Evolutionary conservation across 495 filamentous ascomycete genomes (phyloP), one percentile per base, ranked within the genome.

Genomic region (Tetracladium setigerum): DNA sequence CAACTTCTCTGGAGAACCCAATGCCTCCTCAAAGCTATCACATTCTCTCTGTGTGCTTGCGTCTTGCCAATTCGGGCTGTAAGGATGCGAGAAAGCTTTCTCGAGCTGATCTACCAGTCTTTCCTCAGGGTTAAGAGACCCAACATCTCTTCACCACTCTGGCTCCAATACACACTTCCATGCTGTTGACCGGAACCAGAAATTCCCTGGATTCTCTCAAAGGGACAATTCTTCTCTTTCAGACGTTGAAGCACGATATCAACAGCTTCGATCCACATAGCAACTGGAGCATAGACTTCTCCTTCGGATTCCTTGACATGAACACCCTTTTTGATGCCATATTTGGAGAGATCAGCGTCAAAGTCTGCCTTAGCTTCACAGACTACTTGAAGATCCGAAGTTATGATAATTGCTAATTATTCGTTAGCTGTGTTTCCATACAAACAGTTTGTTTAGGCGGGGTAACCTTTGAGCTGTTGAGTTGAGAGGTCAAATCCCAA

Each of bases 61-160:
- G 63, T 98, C 92, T 65, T 97, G 92, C 92, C 92, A 98, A 66
- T 97, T 98, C 7, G 92, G 92, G 47, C 84, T 89, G 66, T 78
- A 89, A 7, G 84, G 82, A 63, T 94, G 86, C 6, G 88, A 85
- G 61, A 98, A 95, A 0, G 84, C 88, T 1, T 64, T 67, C 11
- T 66, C 64, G n/a, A 91, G 65, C 65, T 92, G 86, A 36, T 83
- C 78, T 33, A 87, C 75, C 17, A 91, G 67, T 1, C 68, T 56
- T 60, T 74, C 77, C 33, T 62, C 65, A 4, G 74, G 49, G 55
- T 89, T 72, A 17, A 97, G 67, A 13, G 55, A 7, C 56, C 63
- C 36, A 97, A 71, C 17, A 84, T 54, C 5, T 54, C 41, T 61
- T 89, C 86, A n/a, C 83, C 89, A 45, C 83, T 68, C 14, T 67